A percentile compares a stretch with the other conserved stretches of the same genome.
phyloP scores from a whole-genome alignment of 2,329 filamentous ascomycete species.

The Fusarium tanahbumbuense region DNA sequence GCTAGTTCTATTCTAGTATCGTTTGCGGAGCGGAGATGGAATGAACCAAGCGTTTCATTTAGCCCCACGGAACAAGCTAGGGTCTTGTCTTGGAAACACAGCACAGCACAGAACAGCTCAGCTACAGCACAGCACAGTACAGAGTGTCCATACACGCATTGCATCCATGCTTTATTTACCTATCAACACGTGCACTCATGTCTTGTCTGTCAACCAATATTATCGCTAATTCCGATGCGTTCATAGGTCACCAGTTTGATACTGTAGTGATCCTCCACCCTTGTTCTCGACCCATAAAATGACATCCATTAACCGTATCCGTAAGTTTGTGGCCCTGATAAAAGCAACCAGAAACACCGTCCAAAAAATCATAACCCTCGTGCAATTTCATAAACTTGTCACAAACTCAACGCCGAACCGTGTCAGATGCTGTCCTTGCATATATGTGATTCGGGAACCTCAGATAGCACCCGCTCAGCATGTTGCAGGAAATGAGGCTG shows the following conservation, averaged over 20 bases:
- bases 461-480: neutral
- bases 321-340: slow-evolving; percentile 1
- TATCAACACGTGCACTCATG: neutral
- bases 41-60: slow-evolving; percentile 1
- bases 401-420: slow-evolving; percentile 38
- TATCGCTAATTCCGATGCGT: slow-evolving; percentile 45
- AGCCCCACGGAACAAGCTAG: slow-evolving; percentile 4
- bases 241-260: slow-evolving; percentile 30
- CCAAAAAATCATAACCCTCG: slow-evolving; percentile 17
- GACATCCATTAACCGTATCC: neutral
- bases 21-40: slow-evolving; percentile 18
- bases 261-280: slow-evolving; percentile 16
- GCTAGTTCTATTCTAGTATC: slow-evolving; percentile 33
- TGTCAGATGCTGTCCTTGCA: slow-evolving; percentile 19
- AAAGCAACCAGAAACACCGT: slow-evolving; percentile 33
- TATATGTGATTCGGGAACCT: slow-evolving; percentile 25
- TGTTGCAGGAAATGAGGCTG: neutral
- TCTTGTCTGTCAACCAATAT: slow-evolving; percentile 31
- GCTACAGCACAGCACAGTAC: neutral
- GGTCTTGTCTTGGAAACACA: slow-evolving; percentile 5
- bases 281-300: slow-evolving; percentile 13
- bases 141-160: neutral
- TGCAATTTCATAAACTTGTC: slow-evolving; percentile 39
- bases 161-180: neutral
- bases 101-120: neutral